These are phyloP conservation scores for Casuarina equisetifolia DNA, from an alignment of 306 rosid species.

Conservation along the genomic window DNA sequence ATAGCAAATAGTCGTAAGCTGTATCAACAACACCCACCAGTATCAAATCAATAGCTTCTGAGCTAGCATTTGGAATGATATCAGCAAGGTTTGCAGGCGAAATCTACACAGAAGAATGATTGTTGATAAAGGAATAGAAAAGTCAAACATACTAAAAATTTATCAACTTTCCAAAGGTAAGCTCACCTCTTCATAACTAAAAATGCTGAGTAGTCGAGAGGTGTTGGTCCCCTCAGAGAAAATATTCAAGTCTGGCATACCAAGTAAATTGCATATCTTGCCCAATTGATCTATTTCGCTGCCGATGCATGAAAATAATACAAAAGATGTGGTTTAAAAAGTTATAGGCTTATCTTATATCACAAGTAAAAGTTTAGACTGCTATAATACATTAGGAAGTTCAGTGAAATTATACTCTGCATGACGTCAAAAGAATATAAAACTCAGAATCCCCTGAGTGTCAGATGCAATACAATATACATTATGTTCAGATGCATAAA, in stretches of 20 bases:
- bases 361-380: neutral
- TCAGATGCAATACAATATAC: neutral
- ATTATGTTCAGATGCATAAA: neutral
- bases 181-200: constrained; percentile 57
- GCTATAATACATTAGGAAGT: neutral
- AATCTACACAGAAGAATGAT: constrained; percentile 43
- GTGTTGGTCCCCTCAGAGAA: constrained; percentile 56
- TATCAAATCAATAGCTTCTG: constrained; percentile 81
- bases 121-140: constrained; percentile 6
- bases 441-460: neutral
- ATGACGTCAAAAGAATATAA: neutral
- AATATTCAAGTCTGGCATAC: constrained; percentile 61
- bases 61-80: constrained; percentile 75
- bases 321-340: constrained; percentile 9
- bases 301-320: constrained; percentile 33
- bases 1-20: constrained; percentile 12
- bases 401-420: neutral
- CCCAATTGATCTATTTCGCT: constrained; percentile 86
- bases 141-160: neutral
- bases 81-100: constrained; percentile 61
- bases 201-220: constrained; percentile 50
- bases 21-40: constrained; percentile 43
- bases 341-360: neutral
- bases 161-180: constrained; percentile 7
- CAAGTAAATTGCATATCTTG: constrained; percentile 73